These are phyloP conservation scores for Tolypocladium cylindrosporum DNA, from an alignment of 2,329 filamentous ascomycete genomes.

Conservation along the genomic window DNA sequence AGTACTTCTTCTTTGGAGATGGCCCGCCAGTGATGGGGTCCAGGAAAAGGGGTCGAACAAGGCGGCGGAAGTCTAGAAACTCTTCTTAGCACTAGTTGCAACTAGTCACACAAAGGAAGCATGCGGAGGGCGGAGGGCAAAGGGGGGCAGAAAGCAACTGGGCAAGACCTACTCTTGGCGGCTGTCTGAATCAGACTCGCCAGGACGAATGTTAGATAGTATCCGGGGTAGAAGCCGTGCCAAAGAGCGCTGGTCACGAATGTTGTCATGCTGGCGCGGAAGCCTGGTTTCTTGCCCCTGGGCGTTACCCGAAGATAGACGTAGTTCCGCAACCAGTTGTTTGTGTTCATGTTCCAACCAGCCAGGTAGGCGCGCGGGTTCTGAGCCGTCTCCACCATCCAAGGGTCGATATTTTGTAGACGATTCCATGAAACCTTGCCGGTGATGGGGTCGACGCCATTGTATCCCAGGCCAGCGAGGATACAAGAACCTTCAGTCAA, in stretches of 20 bases:
- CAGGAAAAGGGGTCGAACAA: conserved; percentile 87
- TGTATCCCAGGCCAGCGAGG: conserved; percentile 85
- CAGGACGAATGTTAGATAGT: conserved; percentile 84
- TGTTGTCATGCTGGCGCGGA: conserved; percentile 85
- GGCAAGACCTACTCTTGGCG: conserved; percentile 68
- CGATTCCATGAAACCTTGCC: conserved; percentile 83
- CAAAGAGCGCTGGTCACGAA: conserved; percentile 93
- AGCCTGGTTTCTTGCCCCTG: conserved; percentile 90
- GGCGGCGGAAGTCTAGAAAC: conserved; percentile 67
- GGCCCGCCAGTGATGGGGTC: conserved; percentile 62
- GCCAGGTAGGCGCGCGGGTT: conserved; percentile 88
- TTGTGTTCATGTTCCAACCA: conserved; percentile 98
- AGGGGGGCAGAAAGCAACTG: not conserved
- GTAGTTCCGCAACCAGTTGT: conserved; percentile 92
- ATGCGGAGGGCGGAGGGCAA: not conserved
- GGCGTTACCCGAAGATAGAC: conserved; percentile 92
- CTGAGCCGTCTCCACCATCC: conserved; percentile 79
- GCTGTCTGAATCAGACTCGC: conserved; percentile 87
- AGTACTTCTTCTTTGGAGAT: conserved; percentile 68
- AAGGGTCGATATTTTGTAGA: conserved; percentile 79
- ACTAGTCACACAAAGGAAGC: not conserved
- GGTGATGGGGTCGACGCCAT: conserved; percentile 76
- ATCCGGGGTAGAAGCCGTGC: conserved; percentile 97
- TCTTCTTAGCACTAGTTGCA: not conserved
- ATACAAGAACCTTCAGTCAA: conserved; percentile 93